Evolutionary conservation across 2,329 filamentous ascomycete species (phyloP).

Genomic region (Calonectria ilicicola): DNA sequence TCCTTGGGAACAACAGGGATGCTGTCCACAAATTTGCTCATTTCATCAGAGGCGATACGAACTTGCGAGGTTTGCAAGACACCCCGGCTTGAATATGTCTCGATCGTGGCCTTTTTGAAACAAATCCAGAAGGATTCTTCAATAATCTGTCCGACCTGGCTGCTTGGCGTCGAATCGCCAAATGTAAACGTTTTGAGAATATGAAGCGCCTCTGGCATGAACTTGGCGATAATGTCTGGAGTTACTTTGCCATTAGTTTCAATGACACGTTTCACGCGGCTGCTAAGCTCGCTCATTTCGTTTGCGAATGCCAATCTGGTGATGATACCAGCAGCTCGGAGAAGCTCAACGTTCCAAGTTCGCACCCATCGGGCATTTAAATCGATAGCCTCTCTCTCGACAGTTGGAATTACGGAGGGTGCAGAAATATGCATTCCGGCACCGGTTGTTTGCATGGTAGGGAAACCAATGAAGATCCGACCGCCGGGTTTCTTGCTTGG

Average conservation of each 20-base stretch:
- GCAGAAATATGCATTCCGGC: constrained; percentile 94
- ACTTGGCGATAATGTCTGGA: constrained; percentile 72
- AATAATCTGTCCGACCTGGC: constrained; percentile 84
- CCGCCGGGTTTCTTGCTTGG: constrained; percentile 86
- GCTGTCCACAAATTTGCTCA: constrained; percentile 82
- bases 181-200: constrained; percentile 90
- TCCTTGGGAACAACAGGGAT: constrained; percentile 88
- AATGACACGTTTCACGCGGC: constrained; percentile 64
- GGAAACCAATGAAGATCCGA: constrained; percentile 96
- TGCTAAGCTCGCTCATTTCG: constrained; percentile 83
- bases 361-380: constrained; percentile 95
- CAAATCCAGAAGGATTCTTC: constrained; percentile 98
- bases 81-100: constrained; percentile 89
- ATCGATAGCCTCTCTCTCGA: constrained; percentile 96
- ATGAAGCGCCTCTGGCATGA: constrained; percentile 84
- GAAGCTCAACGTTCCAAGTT: constrained; percentile 94
- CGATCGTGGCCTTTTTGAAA: constrained; percentile 83
- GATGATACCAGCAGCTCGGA: constrained; percentile 90
- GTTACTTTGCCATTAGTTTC: constrained; percentile 65
- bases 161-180: constrained; percentile 88
- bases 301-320: constrained; percentile 88
- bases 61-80: constrained; percentile 87
- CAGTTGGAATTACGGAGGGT: constrained; percentile 95
- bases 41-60: constrained; percentile 76
- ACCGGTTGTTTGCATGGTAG: constrained; percentile 96